Conservation (phyloP, 192 early-diverging fungal species). For the Coemansia sp. region DNA sequence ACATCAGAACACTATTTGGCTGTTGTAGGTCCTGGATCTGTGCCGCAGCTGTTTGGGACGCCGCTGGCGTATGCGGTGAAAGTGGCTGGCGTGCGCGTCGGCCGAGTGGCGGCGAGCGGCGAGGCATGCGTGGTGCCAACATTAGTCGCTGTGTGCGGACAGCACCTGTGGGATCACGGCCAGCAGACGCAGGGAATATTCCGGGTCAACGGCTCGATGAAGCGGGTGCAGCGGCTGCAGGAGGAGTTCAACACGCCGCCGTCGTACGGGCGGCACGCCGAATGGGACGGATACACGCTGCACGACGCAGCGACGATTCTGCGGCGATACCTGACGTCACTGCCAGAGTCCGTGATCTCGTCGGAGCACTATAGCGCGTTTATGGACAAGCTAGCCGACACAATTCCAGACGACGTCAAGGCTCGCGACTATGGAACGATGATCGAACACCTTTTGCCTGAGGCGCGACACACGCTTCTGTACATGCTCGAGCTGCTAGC, state of each 20-base stretch:
- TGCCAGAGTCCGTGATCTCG: conserved; percentile 75
- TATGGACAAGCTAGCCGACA: conserved; percentile 59
- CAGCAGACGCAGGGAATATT: conserved; percentile 70
- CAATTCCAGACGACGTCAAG: conserved; percentile 38
- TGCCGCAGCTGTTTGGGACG: conserved; percentile 41
- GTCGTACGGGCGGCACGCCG: conserved; percentile 60
- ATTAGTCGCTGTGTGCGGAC: conserved; percentile 48
- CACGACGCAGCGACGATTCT: conserved; percentile 79
- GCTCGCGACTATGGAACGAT: conserved; percentile 57
- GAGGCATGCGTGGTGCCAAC: conserved; percentile 52
- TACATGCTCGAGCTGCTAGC: conserved; percentile 68
- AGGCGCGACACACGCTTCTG: conserved; percentile 67
- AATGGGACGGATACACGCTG: conserved; percentile 68
- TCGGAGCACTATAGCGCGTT: conserved; percentile 65
- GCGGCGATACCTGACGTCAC: conserved; percentile 66
- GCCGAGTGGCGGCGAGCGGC: conserved; percentile 25
- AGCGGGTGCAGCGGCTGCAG: conserved; percentile 69
- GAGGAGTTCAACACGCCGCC: conserved; percentile 64
- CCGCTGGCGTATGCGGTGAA: conserved; percentile 29
- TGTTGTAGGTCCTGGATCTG: conserved; percentile 25
- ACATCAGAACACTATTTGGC: neutral
- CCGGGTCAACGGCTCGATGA: conserved; percentile 71
- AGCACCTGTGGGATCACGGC: conserved; percentile 46
- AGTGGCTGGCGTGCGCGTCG: conserved; percentile 42
- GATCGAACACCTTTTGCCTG: conserved; percentile 56